Evolutionary conservation across 164 flowering plant genomes (phyloP), one percentile per base, ranked within the genome.

Genomic region (Nymphaea thermarum): DNA sequence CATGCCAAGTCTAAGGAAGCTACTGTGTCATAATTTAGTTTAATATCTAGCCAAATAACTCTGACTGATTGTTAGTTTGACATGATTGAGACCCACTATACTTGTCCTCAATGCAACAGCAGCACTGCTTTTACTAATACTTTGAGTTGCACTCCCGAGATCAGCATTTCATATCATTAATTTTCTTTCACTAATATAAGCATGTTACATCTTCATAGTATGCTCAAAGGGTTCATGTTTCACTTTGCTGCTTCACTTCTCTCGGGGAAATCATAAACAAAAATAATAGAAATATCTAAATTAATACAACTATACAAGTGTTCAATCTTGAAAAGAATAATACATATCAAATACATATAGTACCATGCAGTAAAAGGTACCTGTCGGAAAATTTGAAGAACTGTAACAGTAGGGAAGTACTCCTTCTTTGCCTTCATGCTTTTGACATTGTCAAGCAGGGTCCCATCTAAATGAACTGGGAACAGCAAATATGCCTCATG

Each of bases 401-500:
- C 96, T 75, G 84, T 85, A 53, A 80, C 72, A 25, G 96, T 88
- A 16, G 98, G 86, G 77, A 81, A 89, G 78, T 77, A 86, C 69
- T 94, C 97, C 72, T 91, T 88, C 71, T 85, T 91, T 43, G 76
- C 80, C 75, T 84, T 87, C 98, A 86, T 89, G 45, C 81, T 69
- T 55, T 77, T 84, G 66, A 90, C 72, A 77, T 86, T 84, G 81
- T 94, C 98, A 65, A 87, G 76, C 68, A 94, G 78, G n/a, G 98
- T 94, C 72, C 97, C 98, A 83, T 91, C 97, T 82, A 91, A 77
- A 81, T 94, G 96, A 71, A 91, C 95, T 16, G 98, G 97, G 80
- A 94, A 94, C 65, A 94, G 71, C 80, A 94, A 77, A 75, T 91
- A 94, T 70, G 97, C 97, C 82, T 94, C 98, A 82, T 91, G 90